Base-by-base conservation (phyloP, 805 yeast species). In the Deakozyma indianensis region DNA sequence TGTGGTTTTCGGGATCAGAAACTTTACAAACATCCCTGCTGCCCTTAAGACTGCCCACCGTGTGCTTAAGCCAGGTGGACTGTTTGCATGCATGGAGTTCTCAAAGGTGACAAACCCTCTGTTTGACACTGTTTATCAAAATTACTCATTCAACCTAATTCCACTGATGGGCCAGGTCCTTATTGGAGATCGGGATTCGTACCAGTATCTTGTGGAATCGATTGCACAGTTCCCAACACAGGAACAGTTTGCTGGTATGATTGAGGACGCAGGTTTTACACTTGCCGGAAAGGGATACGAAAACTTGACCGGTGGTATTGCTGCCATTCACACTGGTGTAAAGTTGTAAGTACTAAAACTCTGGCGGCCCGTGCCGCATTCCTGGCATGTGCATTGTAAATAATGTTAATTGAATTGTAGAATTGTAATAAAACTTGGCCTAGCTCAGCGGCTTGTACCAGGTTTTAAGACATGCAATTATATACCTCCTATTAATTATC, bases 81-180 rank as follows among this genome's bases (percentile, higher is more conserved):
- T 92, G 42, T 92, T 92, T 62, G 96, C 95, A 32, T 88, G 97
- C 64, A 71, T 92, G 48, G 98, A 92, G 62, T 92, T 92, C 59
- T 82, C 94, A 45, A 92, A 88, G 60, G 96, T 92, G 47, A 80
- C 82, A 43, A 84, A 86, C 62, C 79, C 82, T 23, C 58, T 78
- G 7, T 67, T 92, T 44, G 90, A 85, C 60, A 69, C 76, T 49
- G 64, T 78, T 23, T 92, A 92, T 70, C 86, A 83, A 59, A 80
- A 85, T 35, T 92, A 94, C 74, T 84, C 96, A 15, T 83, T 83
- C 62, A 82, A 84, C 47, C 66, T 83, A 43, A 71, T 92, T 53
- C 98, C 98, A 21, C 73, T 90, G 54, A 81, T 94, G 83, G 98
- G 98, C 42, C 96, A 94, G 59, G 74, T 92, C 52, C 75, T 92